These are phyloP conservation scores for Boletellus emodensis DNA, from an alignment of 768 basidiomycete species.

Conservation along the genomic window DNA sequence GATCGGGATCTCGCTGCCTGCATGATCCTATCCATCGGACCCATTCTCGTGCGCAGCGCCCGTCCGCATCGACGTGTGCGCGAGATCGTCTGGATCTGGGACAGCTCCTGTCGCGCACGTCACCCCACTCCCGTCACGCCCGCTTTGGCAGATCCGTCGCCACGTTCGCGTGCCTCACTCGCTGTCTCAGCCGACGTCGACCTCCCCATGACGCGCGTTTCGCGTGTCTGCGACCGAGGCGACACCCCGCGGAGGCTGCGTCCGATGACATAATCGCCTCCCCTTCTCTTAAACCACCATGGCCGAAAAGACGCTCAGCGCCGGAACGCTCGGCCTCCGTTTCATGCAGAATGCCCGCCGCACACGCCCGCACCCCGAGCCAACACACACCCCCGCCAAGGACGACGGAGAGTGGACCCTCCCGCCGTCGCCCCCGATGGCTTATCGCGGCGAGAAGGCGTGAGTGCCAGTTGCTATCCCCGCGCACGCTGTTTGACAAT, in stretches of 20 bases:
- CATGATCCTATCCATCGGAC: too few relatives aligned
- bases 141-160: too few relatives aligned
- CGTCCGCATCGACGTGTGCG: too few relatives aligned
- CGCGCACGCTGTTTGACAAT: constrained; percentile 9
- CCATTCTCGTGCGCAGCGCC: too few relatives aligned
- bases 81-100: too few relatives aligned
- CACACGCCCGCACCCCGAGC: constrained; percentile 44
- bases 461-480: constrained; percentile 14
- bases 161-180: too few relatives aligned
- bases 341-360: constrained; percentile 74
- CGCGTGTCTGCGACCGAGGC: too few relatives aligned
- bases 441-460: constrained; percentile 28
- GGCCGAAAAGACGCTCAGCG: constrained; percentile 52
- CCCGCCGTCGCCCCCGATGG: constrained; percentile 44
- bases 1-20: too few relatives aligned
- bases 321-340: constrained; percentile 58
- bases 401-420: constrained; percentile 69
- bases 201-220: too few relatives aligned
- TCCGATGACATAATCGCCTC: neutral
- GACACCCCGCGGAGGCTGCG: neutral
- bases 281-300: constrained; percentile 5
- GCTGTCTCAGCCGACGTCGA: too few relatives aligned
- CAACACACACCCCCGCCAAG: constrained; percentile 50
- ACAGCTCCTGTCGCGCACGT: constrained; percentile 27
- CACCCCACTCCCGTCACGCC: neutral